phyloP scores from a whole-genome alignment of 2,329 filamentous ascomycete genomes.

The Calonectria naviculata region DNA sequence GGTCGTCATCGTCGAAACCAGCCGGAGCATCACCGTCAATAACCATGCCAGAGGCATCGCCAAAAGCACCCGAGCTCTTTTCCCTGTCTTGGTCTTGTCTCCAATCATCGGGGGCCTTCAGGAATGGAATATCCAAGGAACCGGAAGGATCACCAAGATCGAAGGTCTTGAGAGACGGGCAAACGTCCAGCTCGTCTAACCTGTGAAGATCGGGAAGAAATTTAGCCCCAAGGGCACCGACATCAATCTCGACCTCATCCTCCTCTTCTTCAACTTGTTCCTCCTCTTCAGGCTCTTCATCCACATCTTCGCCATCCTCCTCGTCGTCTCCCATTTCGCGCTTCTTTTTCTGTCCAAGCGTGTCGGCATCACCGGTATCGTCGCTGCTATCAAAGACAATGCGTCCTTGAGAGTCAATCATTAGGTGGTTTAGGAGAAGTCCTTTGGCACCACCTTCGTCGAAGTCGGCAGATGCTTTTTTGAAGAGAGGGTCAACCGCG shows the following conservation, averaged over 20 bases:
- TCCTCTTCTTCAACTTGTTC: conserved; percentile 62
- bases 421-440: conserved; percentile 93
- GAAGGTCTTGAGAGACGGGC: conserved; percentile 93
- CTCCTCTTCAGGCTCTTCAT: conserved; percentile 49
- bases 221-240: conserved; percentile 76
- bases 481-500: conserved; percentile 97
- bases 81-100: conserved; percentile 75
- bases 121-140: conserved; percentile 89
- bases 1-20: conserved; percentile 79
- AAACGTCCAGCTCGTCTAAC: conserved; percentile 90
- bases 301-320: conserved; percentile 41
- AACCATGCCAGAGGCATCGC: conserved; percentile 82
- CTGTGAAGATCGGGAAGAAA: conserved; percentile 87
- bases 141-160: conserved; percentile 89
- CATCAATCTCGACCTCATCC: conserved; percentile 76
- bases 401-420: conserved; percentile 89
- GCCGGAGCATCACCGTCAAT: conserved; percentile 87
- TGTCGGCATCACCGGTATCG: conserved; percentile 70
- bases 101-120: conserved; percentile 91
- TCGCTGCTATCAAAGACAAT: conserved; percentile 99
- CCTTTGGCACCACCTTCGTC: conserved; percentile 98
- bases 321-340: conserved; percentile 54
- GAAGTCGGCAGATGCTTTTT: conserved; percentile 98
- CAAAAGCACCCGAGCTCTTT: conserved; percentile 62
- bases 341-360: conserved; percentile 47